A percentile compares a stretch with the other conserved stretches of the same genome.
Evolutionary conservation across 768 basidiomycete species (phyloP).

Genomic region (Agaricus subrufescens): DNA sequence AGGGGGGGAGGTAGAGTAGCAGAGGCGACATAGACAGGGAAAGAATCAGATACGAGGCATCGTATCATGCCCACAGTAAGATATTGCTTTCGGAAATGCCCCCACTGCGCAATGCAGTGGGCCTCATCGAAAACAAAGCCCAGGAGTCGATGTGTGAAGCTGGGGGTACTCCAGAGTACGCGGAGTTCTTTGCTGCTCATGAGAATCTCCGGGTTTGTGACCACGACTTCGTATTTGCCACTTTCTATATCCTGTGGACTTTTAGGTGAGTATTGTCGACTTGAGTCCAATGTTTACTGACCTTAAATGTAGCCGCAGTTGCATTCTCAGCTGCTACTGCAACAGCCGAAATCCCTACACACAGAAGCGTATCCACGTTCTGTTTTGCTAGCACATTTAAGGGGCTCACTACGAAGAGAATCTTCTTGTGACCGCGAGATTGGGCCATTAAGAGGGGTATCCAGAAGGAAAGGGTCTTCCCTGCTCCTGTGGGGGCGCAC

Average conservation of each 20-base stretch:
- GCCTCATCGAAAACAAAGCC: slow-evolving; percentile 32
- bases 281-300: too few relatives aligned
- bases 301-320: not conserved
- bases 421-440: slow-evolving; percentile 9
- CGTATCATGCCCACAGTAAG: not conserved
- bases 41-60: not conserved
- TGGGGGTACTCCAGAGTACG: slow-evolving; percentile 1
- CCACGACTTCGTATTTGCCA: not conserved
- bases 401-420: slow-evolving; percentile 22
- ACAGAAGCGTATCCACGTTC: slow-evolving; percentile 18
- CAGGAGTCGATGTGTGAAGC: not conserved
- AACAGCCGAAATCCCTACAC: not conserved
- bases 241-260: not conserved
- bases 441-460: slow-evolving; percentile 15
- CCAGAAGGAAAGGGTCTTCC: slow-evolving; percentile 13
- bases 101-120: slow-evolving; percentile 21
- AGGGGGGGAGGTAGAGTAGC: not conserved
- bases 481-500: slow-evolving; percentile 7
- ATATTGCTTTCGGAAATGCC: not conserved
- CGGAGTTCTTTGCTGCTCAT: not conserved
- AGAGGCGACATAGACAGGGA: not conserved
- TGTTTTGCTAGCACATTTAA: slow-evolving; percentile 27
- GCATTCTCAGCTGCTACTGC: not conserved
- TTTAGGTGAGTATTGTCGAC: not conserved
- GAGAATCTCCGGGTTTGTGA: not conserved